Percentiles rank a stretch among this genome's conserved stretches.
Conservation (phyloP, 495 filamentous ascomycete species). For the Podospora australis region DNA sequence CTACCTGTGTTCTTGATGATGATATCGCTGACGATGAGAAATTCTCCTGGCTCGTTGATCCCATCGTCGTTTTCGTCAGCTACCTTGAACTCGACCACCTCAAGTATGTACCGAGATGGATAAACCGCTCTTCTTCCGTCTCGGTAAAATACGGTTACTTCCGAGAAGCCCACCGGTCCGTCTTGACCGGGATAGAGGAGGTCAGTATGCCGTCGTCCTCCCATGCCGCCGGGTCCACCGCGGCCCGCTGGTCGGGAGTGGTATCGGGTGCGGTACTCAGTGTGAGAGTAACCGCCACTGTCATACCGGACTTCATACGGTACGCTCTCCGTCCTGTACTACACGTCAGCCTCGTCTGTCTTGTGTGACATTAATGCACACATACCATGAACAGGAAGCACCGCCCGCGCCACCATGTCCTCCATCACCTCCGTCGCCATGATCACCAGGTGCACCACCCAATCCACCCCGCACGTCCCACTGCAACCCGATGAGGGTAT, state of each 20-base stretch:
- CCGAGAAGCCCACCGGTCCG: constrained; percentile 4
- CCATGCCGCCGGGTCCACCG: constrained; percentile 20
- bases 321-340: neutral
- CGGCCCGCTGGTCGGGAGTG: constrained; percentile 2
- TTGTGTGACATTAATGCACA: neutral
- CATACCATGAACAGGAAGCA: constrained; percentile 6
- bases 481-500: constrained; percentile 25
- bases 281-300: neutral
- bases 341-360: neutral
- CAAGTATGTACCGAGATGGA: constrained; percentile 28
- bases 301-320: neutral
- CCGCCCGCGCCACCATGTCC: constrained; percentile 15
- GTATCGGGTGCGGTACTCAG: neutral
- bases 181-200: constrained; percentile 5
- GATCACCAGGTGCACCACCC: constrained; percentile 20
- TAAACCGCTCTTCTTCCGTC: constrained; percentile 22
- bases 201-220: constrained; percentile 17
- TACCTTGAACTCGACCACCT: constrained; percentile 34
- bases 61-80: constrained; percentile 39
- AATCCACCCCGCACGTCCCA: constrained; percentile 26
- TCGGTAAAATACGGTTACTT: constrained; percentile 10
- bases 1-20: constrained; percentile 33
- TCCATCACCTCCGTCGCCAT: constrained; percentile 29
- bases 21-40: constrained; percentile 35
- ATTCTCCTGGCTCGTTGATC: constrained; percentile 43